Percentiles rank a stretch among this genome's conserved stretches.
Conservation (phyloP, 2,329 filamentous ascomycete genomes). For the Claviceps monticola region DNA sequence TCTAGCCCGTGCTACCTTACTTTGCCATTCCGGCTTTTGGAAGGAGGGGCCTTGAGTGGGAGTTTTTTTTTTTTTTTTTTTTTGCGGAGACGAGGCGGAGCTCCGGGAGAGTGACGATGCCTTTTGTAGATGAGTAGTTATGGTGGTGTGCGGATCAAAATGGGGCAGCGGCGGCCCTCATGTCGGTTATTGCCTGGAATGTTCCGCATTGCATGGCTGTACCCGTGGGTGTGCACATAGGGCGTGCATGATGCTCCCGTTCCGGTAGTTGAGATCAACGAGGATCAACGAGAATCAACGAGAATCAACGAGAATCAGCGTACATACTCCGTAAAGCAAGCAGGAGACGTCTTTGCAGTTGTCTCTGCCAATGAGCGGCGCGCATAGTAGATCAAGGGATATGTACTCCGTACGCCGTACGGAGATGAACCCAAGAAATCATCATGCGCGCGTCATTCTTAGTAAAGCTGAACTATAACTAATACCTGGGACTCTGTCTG, state of each 20-base stretch:
- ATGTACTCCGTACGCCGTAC: too few species aligned
- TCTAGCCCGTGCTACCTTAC: neutral
- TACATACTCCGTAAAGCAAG: too few species aligned
- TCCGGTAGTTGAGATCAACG: neutral
- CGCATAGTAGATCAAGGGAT: neutral
- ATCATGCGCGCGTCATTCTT: neutral
- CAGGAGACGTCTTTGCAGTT: neutral
- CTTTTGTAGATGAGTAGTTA: conserved; percentile 1
- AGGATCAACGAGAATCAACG: neutral
- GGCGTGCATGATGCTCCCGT: too few species aligned
- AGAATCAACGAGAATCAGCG: neutral
- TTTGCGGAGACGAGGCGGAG: conserved; percentile 4
- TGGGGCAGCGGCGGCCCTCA: neutral
- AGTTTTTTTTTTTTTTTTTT: neutral
- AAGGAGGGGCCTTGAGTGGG: neutral
- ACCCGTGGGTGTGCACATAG: neutral
- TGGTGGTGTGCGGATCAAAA: neutral
- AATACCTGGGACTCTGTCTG: neutral
- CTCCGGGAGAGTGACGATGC: conserved; percentile 2
- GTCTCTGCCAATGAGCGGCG: neutral
- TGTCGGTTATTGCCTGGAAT: neutral
- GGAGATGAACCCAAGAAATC: too few species aligned
- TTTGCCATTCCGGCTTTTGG: neutral
- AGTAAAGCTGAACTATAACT: neutral
- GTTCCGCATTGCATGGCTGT: neutral